These are phyloP conservation scores for Phaseolus coccineus DNA, from an alignment of 331 rosid species.

Conservation along the genomic window DNA sequence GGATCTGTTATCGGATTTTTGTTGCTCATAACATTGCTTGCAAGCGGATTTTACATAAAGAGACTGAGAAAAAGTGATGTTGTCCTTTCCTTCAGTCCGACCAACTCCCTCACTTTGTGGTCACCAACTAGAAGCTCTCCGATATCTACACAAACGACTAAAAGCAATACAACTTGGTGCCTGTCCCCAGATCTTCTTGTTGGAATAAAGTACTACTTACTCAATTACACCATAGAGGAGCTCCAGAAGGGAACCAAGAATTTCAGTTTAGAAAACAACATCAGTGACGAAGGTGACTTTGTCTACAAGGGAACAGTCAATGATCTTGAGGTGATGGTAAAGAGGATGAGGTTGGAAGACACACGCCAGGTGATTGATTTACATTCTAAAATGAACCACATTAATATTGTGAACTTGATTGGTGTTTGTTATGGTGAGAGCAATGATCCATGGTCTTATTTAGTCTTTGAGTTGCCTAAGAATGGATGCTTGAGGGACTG, in stretches of 20 bases:
- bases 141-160: constrained; percentile 34
- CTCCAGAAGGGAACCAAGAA: constrained; percentile 56
- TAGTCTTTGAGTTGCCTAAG: constrained; percentile 71
- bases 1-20: constrained; percentile 55
- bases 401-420: constrained; percentile 66
- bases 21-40: constrained; percentile 53
- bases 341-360: constrained; percentile 65
- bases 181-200: constrained; percentile 71
- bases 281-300: constrained; percentile 3
- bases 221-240: constrained; percentile 62
- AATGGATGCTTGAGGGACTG: constrained; percentile 69
- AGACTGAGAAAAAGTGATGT: constrained; percentile 46
- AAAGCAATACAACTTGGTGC: constrained; percentile 55
- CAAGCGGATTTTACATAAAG: constrained; percentile 51
- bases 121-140: constrained; percentile 50
- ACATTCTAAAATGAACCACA: constrained; percentile 73
- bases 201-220: constrained; percentile 65
- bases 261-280: constrained; percentile 64
- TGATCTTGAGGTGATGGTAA: constrained; percentile 62
- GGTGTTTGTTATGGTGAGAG: constrained; percentile 68
- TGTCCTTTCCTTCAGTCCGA: constrained; percentile 43
- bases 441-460: constrained; percentile 57
- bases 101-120: constrained; percentile 49
- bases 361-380: constrained; percentile 60
- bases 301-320: constrained; percentile 57